phyloP scores from a whole-genome alignment of 805 yeast species.

The Metschnikowia anglica region DNA sequence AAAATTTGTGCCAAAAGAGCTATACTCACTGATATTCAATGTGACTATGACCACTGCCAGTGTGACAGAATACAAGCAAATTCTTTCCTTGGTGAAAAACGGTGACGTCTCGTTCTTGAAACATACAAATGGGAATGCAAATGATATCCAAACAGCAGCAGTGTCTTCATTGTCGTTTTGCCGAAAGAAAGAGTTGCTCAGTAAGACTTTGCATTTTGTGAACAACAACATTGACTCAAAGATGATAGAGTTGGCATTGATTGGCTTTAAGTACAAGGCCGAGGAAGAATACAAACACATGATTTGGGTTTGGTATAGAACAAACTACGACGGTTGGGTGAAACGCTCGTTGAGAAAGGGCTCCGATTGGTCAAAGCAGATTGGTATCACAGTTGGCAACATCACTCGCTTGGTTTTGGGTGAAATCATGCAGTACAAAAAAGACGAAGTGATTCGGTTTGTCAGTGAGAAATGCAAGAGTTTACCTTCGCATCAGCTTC shows the following conservation, averaged over 20 bases:
- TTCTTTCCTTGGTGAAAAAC: conserved; percentile 52
- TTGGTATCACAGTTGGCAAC: conserved; percentile 45
- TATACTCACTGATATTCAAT: conserved; percentile 46
- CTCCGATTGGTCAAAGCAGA: conserved; percentile 44
- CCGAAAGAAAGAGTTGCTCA: conserved; percentile 43
- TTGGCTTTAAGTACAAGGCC: conserved; percentile 49
- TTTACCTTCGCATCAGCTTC: conserved; percentile 42
- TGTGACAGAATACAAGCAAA: conserved; percentile 58
- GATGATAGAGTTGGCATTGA: conserved; percentile 54
- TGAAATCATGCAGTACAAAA: conserved; percentile 35
- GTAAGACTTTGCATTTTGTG: conserved; percentile 57
- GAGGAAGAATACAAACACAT: conserved; percentile 28
- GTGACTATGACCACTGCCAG: conserved; percentile 39
- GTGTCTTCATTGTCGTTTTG: conserved; percentile 55
- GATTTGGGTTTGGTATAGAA: conserved; percentile 58
- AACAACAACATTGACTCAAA: conserved; percentile 54
- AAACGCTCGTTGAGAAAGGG: conserved; percentile 47
- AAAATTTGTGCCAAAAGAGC: conserved; percentile 49
- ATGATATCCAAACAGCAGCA: conserved; percentile 55
- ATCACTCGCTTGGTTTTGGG: conserved; percentile 43
- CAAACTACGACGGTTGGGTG: conserved; percentile 54
- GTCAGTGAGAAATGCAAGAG: conserved; percentile 28
- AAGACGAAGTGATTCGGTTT: conserved; percentile 32
- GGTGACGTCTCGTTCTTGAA: conserved; percentile 45
- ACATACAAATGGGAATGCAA: conserved; percentile 32